Evolutionary conservation across 2,329 filamentous ascomycete genomes (phyloP).

Genomic region (Sporothrix dimorphospora): DNA sequence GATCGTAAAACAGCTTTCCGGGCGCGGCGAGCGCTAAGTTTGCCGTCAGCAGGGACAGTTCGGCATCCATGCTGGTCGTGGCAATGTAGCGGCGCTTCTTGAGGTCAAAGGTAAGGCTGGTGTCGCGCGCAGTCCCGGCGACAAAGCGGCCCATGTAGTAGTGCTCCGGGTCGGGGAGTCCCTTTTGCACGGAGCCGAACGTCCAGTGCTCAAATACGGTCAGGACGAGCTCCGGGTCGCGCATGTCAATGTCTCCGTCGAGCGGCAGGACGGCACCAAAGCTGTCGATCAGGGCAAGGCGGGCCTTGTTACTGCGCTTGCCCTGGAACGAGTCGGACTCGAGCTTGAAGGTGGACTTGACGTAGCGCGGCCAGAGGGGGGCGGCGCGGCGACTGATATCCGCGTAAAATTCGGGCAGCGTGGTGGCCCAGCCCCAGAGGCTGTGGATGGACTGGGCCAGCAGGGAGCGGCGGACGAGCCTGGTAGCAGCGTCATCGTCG

Average conservation of each 20-base stretch:
- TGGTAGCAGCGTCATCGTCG: constrained; percentile 64
- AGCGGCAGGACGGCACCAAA: constrained; percentile 76
- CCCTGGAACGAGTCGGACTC: constrained; percentile 80
- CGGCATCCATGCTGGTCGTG: constrained; percentile 96
- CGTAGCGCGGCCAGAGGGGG: constrained; percentile 69
- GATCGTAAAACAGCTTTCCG: constrained; percentile 88
- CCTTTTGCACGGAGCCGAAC: constrained; percentile 53
- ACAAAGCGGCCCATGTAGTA: constrained; percentile 76
- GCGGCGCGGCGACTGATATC: constrained; percentile 62
- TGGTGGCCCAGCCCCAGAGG: constrained; percentile 77
- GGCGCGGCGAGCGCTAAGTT: constrained; percentile 84
- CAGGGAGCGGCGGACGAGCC: constrained; percentile 75
- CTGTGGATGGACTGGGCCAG: constrained; percentile 83
- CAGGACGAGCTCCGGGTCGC: constrained; percentile 72
- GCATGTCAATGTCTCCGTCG: constrained; percentile 76
- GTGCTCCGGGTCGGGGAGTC: constrained; percentile 57
- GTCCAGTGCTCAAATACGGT: constrained; percentile 82
- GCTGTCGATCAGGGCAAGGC: constrained; percentile 76
- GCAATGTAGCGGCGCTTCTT: constrained; percentile 94
- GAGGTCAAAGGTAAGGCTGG: constrained; percentile 76
- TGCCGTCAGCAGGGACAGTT: constrained; percentile 86
- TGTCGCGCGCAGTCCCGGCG: constrained; percentile 66
- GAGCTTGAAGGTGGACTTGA: constrained; percentile 75
- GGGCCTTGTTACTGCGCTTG: constrained; percentile 64
- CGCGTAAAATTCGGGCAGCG: constrained; percentile 69